Evolutionary conservation across 1,284 basidiomycete genomes (phyloP), one percentile per base, ranked within the genome.

Genomic region (Ceratobasidium sp.): DNA sequence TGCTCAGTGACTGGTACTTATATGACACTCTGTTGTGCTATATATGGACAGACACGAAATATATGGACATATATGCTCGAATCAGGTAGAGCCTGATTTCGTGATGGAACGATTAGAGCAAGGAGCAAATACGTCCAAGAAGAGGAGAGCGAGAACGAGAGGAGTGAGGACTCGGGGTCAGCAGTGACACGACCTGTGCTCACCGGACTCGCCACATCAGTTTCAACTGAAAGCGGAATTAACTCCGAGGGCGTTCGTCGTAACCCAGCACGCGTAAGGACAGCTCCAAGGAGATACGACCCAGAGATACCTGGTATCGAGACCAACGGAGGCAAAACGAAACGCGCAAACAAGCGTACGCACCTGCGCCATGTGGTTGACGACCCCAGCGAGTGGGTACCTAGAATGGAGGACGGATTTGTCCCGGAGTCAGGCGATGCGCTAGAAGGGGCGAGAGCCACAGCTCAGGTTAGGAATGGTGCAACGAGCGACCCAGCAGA

Each of bases 81-180:
- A 34, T 34, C 31, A 34, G 31, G 3, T 34, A 6, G 2, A 2
- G 31, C 31, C 31, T 6, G 6, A 34, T 2, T 34, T 34, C 6
- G 31, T 34, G 31, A 34, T 34, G 31, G 59, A 22, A 37, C 34
- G 14, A 9, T 37, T 16, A 11, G 34, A 27, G 59, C 59, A 27
- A 11, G 8, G 4, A 62, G 59, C 34, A 37, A 62, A 27, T 62
- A 62, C 22, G 59, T 41, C 9, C 14, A 37, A 41, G 59, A 62
- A n/a, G n/a, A 39, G 8, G 16, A 22, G 9, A 62, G 59, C 34
- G 59, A 62, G 11, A 14, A 3, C 11, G 59, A 62, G 34, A 37
- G 22, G 41, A 13, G 22, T 13, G 41, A 19, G 29, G 13, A 22
- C 9, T 4, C 31, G 3, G 3, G 8, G 11, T 13, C 6, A 41